phyloP scores from a whole-genome alignment of 345 rosid species.

The Draba incana region DNA sequence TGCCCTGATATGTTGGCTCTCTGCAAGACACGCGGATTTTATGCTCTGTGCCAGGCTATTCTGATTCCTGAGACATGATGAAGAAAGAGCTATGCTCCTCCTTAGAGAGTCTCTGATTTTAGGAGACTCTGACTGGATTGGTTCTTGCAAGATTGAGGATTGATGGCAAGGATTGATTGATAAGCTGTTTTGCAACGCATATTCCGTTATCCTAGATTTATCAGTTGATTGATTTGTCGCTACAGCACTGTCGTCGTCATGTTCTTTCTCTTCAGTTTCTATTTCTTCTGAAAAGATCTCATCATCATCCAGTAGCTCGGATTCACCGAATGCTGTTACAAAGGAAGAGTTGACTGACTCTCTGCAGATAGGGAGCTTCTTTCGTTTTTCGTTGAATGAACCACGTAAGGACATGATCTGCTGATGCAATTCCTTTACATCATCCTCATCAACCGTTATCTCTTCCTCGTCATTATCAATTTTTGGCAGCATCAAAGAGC shows the following conservation, averaged over 20 bases:
- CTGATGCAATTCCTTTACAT: conserved; percentile 67
- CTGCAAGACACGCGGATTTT: conserved; percentile 45
- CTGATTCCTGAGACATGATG: conserved; percentile 58
- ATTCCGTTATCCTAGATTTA: conserved; percentile 43
- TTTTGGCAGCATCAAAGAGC: conserved; percentile 76
- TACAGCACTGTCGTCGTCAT: conserved; percentile 39
- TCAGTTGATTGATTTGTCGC: conserved; percentile 37
- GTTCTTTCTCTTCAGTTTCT: conserved; percentile 55
- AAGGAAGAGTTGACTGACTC: conserved; percentile 61
- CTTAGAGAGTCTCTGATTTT: conserved; percentile 66
- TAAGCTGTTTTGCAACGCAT: conserved; percentile 53
- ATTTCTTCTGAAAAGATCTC: conserved; percentile 57
- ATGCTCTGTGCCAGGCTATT: conserved; percentile 50
- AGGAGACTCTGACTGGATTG: conserved; percentile 85
- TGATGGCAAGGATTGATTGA: conserved; percentile 58
- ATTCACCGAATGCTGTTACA: conserved; percentile 64
- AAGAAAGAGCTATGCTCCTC: conserved; percentile 63
- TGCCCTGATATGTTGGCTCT: conserved; percentile 63
- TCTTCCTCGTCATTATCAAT: conserved; percentile 66
- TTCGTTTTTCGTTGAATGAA: conserved; percentile 51
- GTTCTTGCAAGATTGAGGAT: conserved; percentile 72
- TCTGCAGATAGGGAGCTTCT: conserved; percentile 50
- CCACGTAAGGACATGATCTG: conserved; percentile 65
- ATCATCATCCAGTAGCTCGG: conserved; percentile 65
- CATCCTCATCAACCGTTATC: conserved; percentile 65